These are phyloP conservation scores for Barnettozyma populi DNA, from an alignment of 805 yeast species.

Conservation along the genomic window DNA sequence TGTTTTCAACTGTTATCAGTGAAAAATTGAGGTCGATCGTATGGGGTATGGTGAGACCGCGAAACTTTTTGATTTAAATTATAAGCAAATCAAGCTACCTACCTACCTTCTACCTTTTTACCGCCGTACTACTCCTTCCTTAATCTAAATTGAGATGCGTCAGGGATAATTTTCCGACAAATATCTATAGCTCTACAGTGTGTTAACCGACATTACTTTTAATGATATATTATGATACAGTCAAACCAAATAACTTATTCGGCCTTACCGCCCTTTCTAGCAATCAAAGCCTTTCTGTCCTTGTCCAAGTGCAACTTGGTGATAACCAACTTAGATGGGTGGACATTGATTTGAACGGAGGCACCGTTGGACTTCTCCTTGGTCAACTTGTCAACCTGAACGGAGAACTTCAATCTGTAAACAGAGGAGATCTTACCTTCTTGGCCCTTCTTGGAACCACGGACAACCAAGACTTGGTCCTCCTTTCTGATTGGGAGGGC, in stretches of 20 bases:
- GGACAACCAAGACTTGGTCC: conserved; percentile 91
- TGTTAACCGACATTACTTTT: conserved; percentile 5
- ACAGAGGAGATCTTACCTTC: conserved; percentile 98
- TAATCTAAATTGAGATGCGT: no score
- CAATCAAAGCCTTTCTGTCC: conserved; percentile 97
- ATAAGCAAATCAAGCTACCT: no score
- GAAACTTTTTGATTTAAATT: no score
- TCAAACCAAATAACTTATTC: conserved; percentile 51
- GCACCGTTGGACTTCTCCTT: conserved; percentile 98
- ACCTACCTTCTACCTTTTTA: no score
- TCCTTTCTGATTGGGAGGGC: conserved; percentile 97
- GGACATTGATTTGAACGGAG: conserved; percentile 92
- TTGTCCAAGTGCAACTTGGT: conserved; percentile 97
- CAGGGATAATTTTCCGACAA: no score
- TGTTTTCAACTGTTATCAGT: background rate
- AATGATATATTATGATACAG: conserved; percentile 12
- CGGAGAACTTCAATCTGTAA: conserved; percentile 96
- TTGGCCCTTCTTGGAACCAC: conserved; percentile 99
- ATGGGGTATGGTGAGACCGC: background rate
- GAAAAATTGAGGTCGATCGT: background rate
- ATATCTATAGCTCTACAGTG: no score
- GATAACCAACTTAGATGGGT: conserved; percentile 98
- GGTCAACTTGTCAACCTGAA: conserved; percentile 95
- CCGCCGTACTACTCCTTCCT: no score
- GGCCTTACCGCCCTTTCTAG: conserved; percentile 96